A percentile compares a stretch with the other conserved stretches of the same genome.
Evolutionary conservation across 2,329 filamentous ascomycete species (phyloP).

Genomic region (Myriosclerotinia curreyana): DNA sequence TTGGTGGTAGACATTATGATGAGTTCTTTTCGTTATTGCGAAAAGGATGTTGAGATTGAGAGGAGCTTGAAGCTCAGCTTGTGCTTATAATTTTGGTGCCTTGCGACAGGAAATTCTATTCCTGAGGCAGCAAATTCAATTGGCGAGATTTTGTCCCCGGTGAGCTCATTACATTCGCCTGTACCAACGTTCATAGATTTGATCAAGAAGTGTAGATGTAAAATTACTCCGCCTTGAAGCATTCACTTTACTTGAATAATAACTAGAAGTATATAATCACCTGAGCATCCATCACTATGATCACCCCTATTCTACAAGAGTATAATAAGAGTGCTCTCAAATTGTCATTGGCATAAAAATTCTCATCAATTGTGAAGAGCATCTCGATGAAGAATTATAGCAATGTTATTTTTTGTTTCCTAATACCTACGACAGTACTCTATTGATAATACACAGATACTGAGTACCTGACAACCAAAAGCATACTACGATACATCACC

Average conservation of each 20-base stretch:
- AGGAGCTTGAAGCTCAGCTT: constrained; percentile 4
- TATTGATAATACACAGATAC: not conserved
- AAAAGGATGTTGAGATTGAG: not conserved
- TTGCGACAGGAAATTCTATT: not conserved
- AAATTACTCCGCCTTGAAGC: no score
- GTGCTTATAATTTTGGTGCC: not conserved
- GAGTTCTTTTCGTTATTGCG: not conserved
- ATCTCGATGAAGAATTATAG: no score
- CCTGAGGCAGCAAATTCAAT: not conserved
- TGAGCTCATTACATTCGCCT: not conserved
- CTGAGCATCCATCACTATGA: not conserved
- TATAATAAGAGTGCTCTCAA: not conserved
- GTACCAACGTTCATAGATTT: not conserved
- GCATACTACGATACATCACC: not conserved
- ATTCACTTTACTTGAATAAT: no score
- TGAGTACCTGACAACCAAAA: not conserved
- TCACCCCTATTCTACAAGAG: not conserved
- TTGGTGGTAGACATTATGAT: constrained; percentile 12
- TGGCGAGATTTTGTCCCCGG: not conserved
- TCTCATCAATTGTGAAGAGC: not conserved
- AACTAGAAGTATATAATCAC: not conserved
- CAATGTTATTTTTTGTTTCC: not conserved
- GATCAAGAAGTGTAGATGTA: no score
- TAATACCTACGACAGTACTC: not conserved
- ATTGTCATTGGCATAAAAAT: not conserved